phyloP scores from a whole-genome alignment of 176 grass and related monocot genomes.

The Alloteropsis semialata region DNA sequence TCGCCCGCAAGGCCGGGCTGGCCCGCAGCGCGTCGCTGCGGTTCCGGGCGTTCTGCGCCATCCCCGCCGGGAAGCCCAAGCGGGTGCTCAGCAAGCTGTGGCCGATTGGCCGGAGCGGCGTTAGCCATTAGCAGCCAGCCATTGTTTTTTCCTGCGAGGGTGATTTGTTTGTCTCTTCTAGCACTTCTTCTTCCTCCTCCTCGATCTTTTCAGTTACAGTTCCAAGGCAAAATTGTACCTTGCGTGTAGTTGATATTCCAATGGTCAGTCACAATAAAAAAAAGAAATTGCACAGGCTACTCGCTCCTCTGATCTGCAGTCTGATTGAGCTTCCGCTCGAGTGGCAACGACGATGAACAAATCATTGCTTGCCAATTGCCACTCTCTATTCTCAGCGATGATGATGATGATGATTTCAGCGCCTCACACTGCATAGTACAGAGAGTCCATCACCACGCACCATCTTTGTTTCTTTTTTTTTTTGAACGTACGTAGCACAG shows the following conservation, averaged over 20 bases:
- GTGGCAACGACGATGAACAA: background rate
- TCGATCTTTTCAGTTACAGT: background rate
- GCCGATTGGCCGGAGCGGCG: constrained; percentile 65
- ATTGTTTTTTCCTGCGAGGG: background rate
- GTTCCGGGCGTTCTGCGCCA: constrained; percentile 79
- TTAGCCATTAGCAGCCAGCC: constrained; percentile 14
- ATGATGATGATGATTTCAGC: background rate
- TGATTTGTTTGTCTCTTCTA: constrained; percentile 21
- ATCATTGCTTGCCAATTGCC: background rate
- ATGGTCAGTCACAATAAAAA: constrained; percentile 6
- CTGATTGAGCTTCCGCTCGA: background rate
- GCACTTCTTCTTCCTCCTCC: background rate
- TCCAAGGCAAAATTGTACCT: constrained; percentile 27
- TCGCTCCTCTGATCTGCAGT: background rate
- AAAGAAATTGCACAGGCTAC: constrained; percentile 40
- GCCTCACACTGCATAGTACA: background rate
- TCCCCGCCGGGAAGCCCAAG: constrained; percentile 71
- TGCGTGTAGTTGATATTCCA: constrained; percentile 33
- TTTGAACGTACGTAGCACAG: too few relatives aligned
- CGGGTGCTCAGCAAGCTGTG: constrained; percentile 79
- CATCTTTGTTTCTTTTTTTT: background rate
- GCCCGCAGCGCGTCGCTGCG: constrained; percentile 66
- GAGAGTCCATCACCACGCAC: constrained; percentile 1
- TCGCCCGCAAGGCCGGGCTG: constrained; percentile 58
- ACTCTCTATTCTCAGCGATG: background rate